Conservation (phyloP, 768 basidiomycete species). For the Leccinum variicolor region DNA sequence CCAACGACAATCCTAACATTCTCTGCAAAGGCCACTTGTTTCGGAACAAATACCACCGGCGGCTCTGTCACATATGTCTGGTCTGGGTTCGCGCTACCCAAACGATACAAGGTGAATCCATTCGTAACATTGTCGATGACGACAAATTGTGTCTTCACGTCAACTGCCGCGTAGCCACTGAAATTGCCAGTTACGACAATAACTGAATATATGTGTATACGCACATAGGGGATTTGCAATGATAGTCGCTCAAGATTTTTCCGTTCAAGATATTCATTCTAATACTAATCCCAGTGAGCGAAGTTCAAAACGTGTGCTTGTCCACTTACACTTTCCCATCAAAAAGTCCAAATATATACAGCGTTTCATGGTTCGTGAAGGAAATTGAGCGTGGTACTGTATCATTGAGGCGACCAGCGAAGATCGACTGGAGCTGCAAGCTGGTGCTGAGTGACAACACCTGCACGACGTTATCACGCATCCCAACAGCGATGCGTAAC, state of each 20-base stretch:
- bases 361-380: not conserved
- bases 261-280: not conserved
- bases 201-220: not conserved
- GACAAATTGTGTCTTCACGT: not conserved
- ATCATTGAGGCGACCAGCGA: not conserved
- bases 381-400: not conserved
- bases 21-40: slow-evolving; percentile 1
- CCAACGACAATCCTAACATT: slow-evolving; percentile 1
- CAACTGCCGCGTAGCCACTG: too few relatives aligned
- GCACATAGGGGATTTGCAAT: slow-evolving; percentile 4
- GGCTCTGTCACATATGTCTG: not conserved
- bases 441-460: not conserved
- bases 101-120: slow-evolving; percentile 4
- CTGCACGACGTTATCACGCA: not conserved
- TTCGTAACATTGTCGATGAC: slow-evolving; percentile 2
- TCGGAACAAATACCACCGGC: not conserved
- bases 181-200: too few relatives aligned
- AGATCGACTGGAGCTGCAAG: not conserved
- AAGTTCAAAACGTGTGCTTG: too few relatives aligned
- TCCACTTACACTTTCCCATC: not conserved
- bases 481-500: not conserved
- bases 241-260: not conserved
- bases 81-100: not conserved
- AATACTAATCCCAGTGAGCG: not conserved
- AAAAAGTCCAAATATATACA: not conserved